Evolutionary conservation across 495 filamentous ascomycete genomes (phyloP).

Genomic region (Rhypophila decipiens): DNA sequence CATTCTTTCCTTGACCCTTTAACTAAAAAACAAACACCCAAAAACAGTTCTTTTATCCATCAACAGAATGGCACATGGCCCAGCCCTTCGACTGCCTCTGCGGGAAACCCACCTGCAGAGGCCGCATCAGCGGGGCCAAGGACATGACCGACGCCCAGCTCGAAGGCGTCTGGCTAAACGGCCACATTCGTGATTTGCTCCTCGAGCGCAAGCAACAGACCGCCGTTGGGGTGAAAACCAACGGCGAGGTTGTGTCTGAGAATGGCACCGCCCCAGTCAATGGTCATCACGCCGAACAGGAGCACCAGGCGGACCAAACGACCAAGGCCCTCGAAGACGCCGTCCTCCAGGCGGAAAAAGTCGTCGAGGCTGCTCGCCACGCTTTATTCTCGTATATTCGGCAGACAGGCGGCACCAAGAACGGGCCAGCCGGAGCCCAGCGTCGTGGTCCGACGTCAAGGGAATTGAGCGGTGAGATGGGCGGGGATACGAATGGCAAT

Average conservation of each 20-base stretch:
- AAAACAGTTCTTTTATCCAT: constrained; percentile 64
- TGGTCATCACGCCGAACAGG: background rate
- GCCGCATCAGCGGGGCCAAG: constrained; percentile 47
- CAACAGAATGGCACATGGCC: constrained; percentile 69
- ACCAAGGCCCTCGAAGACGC: constrained; percentile 26
- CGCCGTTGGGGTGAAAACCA: background rate
- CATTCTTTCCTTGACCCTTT: background rate
- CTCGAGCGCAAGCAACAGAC: constrained; percentile 23
- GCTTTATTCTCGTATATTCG: constrained; percentile 29
- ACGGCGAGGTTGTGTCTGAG: background rate
- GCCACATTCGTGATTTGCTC: constrained; percentile 47
- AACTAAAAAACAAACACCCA: constrained; percentile 3
- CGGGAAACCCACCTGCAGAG: constrained; percentile 43
- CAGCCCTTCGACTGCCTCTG: constrained; percentile 67
- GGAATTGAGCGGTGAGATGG: constrained; percentile 49
- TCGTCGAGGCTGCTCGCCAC: constrained; percentile 27
- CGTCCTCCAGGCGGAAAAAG: constrained; percentile 32
- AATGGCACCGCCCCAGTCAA: constrained; percentile 3
- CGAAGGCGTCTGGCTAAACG: constrained; percentile 46
- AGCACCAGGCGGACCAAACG: constrained; percentile 13
- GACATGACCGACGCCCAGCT: constrained; percentile 43
- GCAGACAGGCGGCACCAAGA: background rate
- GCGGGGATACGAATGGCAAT: constrained; percentile 39
- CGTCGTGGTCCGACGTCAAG: constrained; percentile 40
- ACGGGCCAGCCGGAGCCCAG: constrained; percentile 13